phyloP scores from a whole-genome alignment of 495 filamentous ascomycete species.

The Chaetomium tenue region DNA sequence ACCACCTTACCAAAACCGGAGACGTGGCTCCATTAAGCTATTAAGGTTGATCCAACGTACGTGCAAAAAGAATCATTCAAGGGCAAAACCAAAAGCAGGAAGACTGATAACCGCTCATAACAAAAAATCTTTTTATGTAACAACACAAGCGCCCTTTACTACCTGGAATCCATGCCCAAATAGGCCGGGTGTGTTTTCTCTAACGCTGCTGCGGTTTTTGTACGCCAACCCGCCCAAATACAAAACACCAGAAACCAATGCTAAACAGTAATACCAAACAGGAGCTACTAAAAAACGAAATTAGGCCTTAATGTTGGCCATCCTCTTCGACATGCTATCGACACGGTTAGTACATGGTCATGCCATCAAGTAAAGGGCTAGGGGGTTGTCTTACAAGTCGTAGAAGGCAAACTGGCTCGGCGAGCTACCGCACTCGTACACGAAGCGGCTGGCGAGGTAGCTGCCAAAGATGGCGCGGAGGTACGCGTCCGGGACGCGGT shows the following conservation, averaged over 20 bases:
- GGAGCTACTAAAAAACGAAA: not conserved
- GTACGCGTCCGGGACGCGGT: constrained; percentile 87
- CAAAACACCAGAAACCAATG: not conserved
- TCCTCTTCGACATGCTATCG: constrained; percentile 50
- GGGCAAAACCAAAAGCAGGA: not conserved
- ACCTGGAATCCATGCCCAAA: not conserved
- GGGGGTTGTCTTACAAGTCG: constrained; percentile 72
- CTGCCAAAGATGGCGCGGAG: constrained; percentile 93
- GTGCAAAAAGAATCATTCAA: not conserved
- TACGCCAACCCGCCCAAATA: not conserved
- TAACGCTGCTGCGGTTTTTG: constrained; percentile 5
- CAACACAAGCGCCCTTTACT: not conserved
- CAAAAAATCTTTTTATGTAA: not conserved
- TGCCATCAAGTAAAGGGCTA: not conserved
- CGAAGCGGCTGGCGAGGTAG: constrained; percentile 90
- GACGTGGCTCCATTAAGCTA: no score
- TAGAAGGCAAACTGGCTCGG: constrained; percentile 98
- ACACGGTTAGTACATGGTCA: constrained; percentile 29
- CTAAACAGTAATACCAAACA: not conserved
- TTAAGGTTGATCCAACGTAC: not conserved
- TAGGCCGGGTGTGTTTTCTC: not conserved
- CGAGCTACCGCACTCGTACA: constrained; percentile 88
- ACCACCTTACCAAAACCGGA: no score
- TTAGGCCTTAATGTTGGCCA: constrained; percentile 36
- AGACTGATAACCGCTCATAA: not conserved